Base-by-base conservation (phyloP, 805 yeast species). In the Clavispora asparagi region DNA sequence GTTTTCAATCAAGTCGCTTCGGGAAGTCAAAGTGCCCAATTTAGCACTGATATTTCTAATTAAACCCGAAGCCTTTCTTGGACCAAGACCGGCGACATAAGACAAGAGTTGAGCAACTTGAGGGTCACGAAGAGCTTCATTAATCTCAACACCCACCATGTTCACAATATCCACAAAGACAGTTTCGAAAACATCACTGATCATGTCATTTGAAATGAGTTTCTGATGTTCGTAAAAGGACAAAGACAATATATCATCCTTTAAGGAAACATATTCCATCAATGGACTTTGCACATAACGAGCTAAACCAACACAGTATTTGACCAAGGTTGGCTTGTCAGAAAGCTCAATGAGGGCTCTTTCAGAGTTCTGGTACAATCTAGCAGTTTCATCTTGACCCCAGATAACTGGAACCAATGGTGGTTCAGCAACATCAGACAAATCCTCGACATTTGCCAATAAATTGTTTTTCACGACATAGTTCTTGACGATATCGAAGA, bases 211-310 rank as follows among this genome's bases (percentile, higher is more conserved):
- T 2, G 90, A 72, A 32, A 94, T 68, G 43, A 89, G 68, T 19
- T 76, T 71, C 68, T 94, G 99, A 57, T 85, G 77, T 43, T 83
- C 83, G 61, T 81, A 84, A 57, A 92, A 80, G 2, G 78, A 69
- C 45, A 87, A 70, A 1, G 92, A 78, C 7, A 79, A 67, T 33
- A 92, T 75, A 51, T 88, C 89, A n/a, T 81, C 83, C 25, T 83
- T 85, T 43, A 94, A 71, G 7, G 89, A 78, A 47, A 91, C 82
- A 62, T 91, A 94, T 65, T 94, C 99, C 56, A 87, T 67, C 48
- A 94, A 63, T n/a, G 99, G 99, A 45, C 87, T 85, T 67, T 94
- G 99, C 46, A 87, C 79, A 62, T 88, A 94, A 55, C 98, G 82
- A 9, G 95, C 98, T 52, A 92, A 73, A 9, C 89, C 96, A 51